These are phyloP conservation scores for Leccinum subtestaceum DNA, from an alignment of 768 basidiomycete genomes.

Conservation along the genomic window DNA sequence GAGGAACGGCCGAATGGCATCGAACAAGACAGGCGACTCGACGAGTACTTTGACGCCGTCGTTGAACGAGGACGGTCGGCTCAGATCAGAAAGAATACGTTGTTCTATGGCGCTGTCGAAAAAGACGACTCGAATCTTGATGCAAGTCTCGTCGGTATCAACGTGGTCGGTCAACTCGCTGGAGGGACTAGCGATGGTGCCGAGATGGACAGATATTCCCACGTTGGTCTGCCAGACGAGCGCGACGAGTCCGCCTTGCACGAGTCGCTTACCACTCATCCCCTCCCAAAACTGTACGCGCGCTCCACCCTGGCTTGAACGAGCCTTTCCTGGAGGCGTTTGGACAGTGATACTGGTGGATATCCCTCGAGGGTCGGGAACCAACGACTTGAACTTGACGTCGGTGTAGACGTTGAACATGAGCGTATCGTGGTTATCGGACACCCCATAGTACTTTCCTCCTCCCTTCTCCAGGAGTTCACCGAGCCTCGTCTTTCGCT, in stretches of 20 bases:
- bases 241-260: conserved; percentile 61
- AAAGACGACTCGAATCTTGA: conserved; percentile 55
- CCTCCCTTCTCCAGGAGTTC: conserved; percentile 51
- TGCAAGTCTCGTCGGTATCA: conserved; percentile 27
- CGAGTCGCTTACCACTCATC: conserved; percentile 54
- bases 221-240: conserved; percentile 45
- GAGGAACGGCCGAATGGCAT: conserved; percentile 66
- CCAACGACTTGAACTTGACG: conserved; percentile 44
- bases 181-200: conserved; percentile 43
- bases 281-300: conserved; percentile 62
- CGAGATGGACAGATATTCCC: conserved; percentile 49
- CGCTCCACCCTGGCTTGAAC: conserved; percentile 34
- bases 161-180: conserved; percentile 48
- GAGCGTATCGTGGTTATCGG: conserved; percentile 42
- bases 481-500: conserved; percentile 38
- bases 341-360: conserved; percentile 45
- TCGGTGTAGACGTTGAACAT: conserved; percentile 66
- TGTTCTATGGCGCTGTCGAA: conserved; percentile 61
- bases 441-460: conserved; percentile 52
- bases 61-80: conserved; percentile 23
- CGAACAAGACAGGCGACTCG: conserved; percentile 65
- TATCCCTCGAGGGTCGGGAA: conserved; percentile 52
- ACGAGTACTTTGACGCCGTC: conserved; percentile 41
- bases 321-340: conserved; percentile 56
- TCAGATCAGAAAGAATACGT: conserved; percentile 39